Evolutionary conservation across 768 basidiomycete genomes (phyloP), one percentile per base, ranked within the genome.

Genomic region (Amanita rimosa): DNA sequence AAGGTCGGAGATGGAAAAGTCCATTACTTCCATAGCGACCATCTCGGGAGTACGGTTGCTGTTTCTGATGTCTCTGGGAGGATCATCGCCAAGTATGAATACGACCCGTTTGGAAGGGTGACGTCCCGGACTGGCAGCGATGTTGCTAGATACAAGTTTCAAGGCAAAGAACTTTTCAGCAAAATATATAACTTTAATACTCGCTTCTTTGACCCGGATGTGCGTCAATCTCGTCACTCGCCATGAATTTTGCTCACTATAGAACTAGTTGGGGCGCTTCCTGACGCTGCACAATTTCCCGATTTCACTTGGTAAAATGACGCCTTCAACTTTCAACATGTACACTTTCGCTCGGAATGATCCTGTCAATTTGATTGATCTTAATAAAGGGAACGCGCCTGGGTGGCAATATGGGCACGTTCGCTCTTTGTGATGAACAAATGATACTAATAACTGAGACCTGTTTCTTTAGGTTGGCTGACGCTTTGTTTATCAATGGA

Each of bases 331-430:
- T 0, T 52, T 54, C 50, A 54, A 54, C 45, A 46, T 52, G 44
- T 54, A 54, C 14, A n/a, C 51, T 1, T 54, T 54, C 19, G 46
- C 51, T 14, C 44, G 50, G 5, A 54, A 54, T 22, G 50, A 54
- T 29, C 53, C 53, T n/a, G 26, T 54, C 24, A 54, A 54, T 27
- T 54, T 47, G 19, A 43, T 54, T 16, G 53, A 54, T 38, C 13
- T 54, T 4, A 54, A 54, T 33, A n/a, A n/a, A n/a, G 53, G 53
- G 6, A 54, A 54, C 6, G 53, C 41, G 14, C 50, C 50, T 48
- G 48, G 53, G 51, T 54, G 53, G 53, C 53, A n/a, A n/a, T n/a
- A 54, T 34, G 47, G 51, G 53, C 48, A 43, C 10, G 36, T 38
- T 1, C 13, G 8, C 1, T 19, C 36, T 1, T 8, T 16, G 16